Percentiles rank a stretch among this genome's conserved stretches.
Conservation (phyloP, 129 eudicot genomes). For the Centella asiatica region DNA sequence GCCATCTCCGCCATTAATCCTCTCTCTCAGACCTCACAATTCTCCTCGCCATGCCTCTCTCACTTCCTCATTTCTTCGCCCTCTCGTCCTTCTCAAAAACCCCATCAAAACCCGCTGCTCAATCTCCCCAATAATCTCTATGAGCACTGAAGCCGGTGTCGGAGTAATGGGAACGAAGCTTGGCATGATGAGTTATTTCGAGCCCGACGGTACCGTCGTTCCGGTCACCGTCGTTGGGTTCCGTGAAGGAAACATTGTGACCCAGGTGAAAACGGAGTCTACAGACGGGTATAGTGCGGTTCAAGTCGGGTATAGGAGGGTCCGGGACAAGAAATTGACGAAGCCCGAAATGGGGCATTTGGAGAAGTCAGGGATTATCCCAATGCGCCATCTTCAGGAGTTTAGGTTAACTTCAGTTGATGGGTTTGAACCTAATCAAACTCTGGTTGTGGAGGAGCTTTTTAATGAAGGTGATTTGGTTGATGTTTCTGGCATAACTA, state of each 20-base stretch:
- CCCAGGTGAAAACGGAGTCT: slow-evolving; percentile 78
- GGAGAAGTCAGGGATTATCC: slow-evolving; percentile 75
- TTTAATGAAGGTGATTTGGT: slow-evolving; percentile 91
- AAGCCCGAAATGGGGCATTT: slow-evolving; percentile 89
- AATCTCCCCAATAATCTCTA: slow-evolving; percentile 13
- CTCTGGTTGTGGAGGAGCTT: slow-evolving; percentile 53
- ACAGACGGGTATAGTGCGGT: slow-evolving; percentile 94
- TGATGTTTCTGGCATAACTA: slow-evolving; percentile 89
- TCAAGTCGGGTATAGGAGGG: slow-evolving; percentile 88
- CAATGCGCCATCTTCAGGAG: slow-evolving; percentile 86
- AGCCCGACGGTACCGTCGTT: slow-evolving; percentile 58
- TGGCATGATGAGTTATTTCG: slow-evolving; percentile 93
- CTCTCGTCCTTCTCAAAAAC: slow-evolving; percentile 26
- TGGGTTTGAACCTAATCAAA: slow-evolving; percentile 64
- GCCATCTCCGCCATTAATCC: no score
- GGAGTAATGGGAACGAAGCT: slow-evolving; percentile 90
- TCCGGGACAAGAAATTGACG: slow-evolving; percentile 69
- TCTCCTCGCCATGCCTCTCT: slow-evolving; percentile 18
- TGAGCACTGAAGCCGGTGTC: slow-evolving; percentile 73
- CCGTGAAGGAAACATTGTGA: slow-evolving; percentile 82
- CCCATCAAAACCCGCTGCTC: slow-evolving; percentile 13
- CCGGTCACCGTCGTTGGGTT: slow-evolving; percentile 94
- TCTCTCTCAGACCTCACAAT: neutral
- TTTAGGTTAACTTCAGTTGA: slow-evolving; percentile 56
- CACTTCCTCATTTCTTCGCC: slow-evolving; percentile 39